Base-by-base conservation (phyloP, 192 early-diverging fungal genomes). In the Umbelopsis ramanniana region DNA sequence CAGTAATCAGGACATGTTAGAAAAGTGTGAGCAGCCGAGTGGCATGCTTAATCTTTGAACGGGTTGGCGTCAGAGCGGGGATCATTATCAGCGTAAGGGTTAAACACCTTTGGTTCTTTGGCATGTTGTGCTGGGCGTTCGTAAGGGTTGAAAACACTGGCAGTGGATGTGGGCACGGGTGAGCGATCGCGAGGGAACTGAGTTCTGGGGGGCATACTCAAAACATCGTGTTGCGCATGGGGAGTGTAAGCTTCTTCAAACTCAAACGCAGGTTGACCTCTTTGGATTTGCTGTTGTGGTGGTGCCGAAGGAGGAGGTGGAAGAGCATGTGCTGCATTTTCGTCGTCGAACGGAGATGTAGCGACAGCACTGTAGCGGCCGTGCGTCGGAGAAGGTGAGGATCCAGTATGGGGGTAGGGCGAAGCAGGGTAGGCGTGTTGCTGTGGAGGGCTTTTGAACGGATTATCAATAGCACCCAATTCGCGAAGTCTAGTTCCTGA, bases 221-320 rank as follows among this genome's bases (percentile, higher is more conserved):
- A 14, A 0, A 35, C 57, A 35, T 63, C 57, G 3, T 63, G 57
- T 19, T 63, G 57, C 14, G n/a, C 17, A 22, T 63, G 57, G 2
- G 57, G 57, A 19, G 57, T 35, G 33, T 63, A 63, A 3, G 57
- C 57, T 37, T 63, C 57, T 19, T 63, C 57, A 63, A 63, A 63
- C 33, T 63, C 57, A 19, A 63, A 63, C 5, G 57, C 57, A 37
- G 57, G 57, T 37, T 37, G 26, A 19, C 24, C n/a, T 50, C 48
- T 0, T 50, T 50, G 48, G 48, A 50, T 50, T 6, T 50, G 48
- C 17, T 50, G 14, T 15, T 50, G 57, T 26, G 17, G 33, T 15
- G 57, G 57, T 63, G 57, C 19, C 0, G 57, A 9, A 17, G 33
- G 57, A 15, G 33, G 57, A 6, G 57, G 57, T 17, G 57, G 35